phyloP scores from a whole-genome alignment of 2,329 filamentous ascomycete genomes.

The Dothistroma pini region DNA sequence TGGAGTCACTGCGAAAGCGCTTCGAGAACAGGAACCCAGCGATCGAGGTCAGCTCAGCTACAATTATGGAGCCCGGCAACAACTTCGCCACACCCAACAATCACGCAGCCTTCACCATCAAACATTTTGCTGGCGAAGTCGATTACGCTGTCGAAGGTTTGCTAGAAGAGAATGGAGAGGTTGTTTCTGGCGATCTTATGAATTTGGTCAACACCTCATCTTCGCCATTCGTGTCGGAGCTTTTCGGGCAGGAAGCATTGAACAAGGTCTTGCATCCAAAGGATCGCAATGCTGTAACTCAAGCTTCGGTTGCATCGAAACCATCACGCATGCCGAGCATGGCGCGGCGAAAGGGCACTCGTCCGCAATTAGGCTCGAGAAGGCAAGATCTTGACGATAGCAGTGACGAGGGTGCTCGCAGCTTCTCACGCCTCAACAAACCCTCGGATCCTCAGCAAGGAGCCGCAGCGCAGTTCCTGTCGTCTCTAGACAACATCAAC shows the following conservation, averaged over 20 bases:
- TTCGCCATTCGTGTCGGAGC: constrained; percentile 80
- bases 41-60: constrained; percentile 73
- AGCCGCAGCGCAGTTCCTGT: constrained; percentile 86
- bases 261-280: constrained; percentile 91
- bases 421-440: constrained; percentile 38
- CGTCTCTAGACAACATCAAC: constrained; percentile 83
- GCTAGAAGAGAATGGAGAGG: constrained; percentile 92
- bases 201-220: constrained; percentile 86
- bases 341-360: constrained; percentile 70
- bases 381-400: constrained; percentile 46
- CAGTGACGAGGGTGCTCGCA: constrained; percentile 35
- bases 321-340: constrained; percentile 90
- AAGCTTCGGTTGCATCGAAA: constrained; percentile 94
- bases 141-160: constrained; percentile 86
- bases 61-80: constrained; percentile 74
- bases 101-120: constrained; percentile 79
- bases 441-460: constrained; percentile 64
- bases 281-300: constrained; percentile 86
- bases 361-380: constrained; percentile 44
- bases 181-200: constrained; percentile 93
- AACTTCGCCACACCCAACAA: constrained; percentile 85
- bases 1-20: constrained; percentile 86
- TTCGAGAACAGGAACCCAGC: constrained; percentile 94
- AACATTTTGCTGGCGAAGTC: constrained; percentile 94
- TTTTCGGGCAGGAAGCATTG: constrained; percentile 94